A percentile compares a stretch with the other conserved stretches of the same genome.
phyloP scores from a whole-genome alignment of 2,329 filamentous ascomycete species.

The Chrysosporium keratinophilum region DNA sequence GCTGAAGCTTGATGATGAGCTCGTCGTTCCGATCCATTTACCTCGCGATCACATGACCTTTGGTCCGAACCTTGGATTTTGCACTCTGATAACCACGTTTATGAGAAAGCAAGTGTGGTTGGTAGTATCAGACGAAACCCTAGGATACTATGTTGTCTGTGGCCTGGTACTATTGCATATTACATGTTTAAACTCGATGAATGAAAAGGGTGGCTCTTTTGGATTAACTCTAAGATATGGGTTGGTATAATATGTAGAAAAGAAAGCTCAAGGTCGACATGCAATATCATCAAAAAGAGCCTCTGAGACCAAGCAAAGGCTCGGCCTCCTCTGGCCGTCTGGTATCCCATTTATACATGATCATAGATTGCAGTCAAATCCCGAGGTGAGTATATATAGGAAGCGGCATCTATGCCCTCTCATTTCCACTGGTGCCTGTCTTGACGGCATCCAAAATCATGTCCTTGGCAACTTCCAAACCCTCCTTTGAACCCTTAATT shows the following conservation, averaged over 20 bases:
- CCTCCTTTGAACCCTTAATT: constrained; percentile 67
- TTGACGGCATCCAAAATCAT: constrained; percentile 76
- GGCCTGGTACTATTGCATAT: too few species aligned
- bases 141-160: too few species aligned
- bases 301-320: neutral
- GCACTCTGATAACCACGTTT: too few species aligned
- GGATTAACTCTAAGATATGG: constrained; percentile 4
- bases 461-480: constrained; percentile 76
- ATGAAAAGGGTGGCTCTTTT: neutral
- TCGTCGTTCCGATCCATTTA: too few species aligned
- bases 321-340: neutral
- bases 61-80: too few species aligned
- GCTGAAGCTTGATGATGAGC: too few species aligned
- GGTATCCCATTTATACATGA: neutral
- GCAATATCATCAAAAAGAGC: neutral
- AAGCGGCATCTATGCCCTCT: neutral
- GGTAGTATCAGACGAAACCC: too few species aligned
- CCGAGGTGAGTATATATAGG: neutral
- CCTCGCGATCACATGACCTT: too few species aligned
- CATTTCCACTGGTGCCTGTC: constrained; percentile 20
- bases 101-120: too few species aligned
- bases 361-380: neutral
- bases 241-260: constrained; percentile 3
- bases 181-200: too few species aligned
- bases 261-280: neutral